Conservation (phyloP, 2,329 filamentous ascomycete genomes). For the Apiospora saccharicola region DNA sequence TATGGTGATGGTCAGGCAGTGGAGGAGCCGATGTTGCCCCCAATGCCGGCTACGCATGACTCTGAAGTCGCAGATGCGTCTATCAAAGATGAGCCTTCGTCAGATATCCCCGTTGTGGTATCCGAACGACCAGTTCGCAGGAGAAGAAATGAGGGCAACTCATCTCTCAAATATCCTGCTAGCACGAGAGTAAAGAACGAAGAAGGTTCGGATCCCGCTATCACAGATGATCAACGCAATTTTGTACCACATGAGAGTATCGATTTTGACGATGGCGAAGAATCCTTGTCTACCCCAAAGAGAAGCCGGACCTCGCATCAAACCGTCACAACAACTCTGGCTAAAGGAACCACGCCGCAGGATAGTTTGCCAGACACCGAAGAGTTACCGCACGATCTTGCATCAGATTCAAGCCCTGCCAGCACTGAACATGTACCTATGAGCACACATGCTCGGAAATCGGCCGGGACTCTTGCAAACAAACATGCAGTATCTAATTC, state of each 20-base stretch:
- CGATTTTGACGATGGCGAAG: slow-evolving; percentile 62
- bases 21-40: slow-evolving; percentile 39
- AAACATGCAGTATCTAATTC: neutral
- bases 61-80: slow-evolving; percentile 8
- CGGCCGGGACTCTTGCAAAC: neutral
- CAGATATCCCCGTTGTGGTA: slow-evolving; percentile 59
- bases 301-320: slow-evolving; percentile 41
- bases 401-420: neutral
- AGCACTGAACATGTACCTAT: neutral
- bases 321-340: neutral
- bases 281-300: slow-evolving; percentile 51
- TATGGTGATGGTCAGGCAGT: slow-evolving; percentile 7
- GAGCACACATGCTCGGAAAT: neutral
- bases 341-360: neutral
- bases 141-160: slow-evolving; percentile 47
- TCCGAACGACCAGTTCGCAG: slow-evolving; percentile 59
- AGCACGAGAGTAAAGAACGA: slow-evolving; percentile 53
- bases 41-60: slow-evolving; percentile 33
- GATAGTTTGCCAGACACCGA: neutral
- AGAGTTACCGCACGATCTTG: neutral
- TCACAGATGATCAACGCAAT: slow-evolving; percentile 36
- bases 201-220: slow-evolving; percentile 41
- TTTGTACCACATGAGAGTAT: slow-evolving; percentile 62
- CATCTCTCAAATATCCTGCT: slow-evolving; percentile 34
- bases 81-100: slow-evolving; percentile 62